Conservation (phyloP, 192 early-diverging fungal species). For the Gonapodya sp. region DNA sequence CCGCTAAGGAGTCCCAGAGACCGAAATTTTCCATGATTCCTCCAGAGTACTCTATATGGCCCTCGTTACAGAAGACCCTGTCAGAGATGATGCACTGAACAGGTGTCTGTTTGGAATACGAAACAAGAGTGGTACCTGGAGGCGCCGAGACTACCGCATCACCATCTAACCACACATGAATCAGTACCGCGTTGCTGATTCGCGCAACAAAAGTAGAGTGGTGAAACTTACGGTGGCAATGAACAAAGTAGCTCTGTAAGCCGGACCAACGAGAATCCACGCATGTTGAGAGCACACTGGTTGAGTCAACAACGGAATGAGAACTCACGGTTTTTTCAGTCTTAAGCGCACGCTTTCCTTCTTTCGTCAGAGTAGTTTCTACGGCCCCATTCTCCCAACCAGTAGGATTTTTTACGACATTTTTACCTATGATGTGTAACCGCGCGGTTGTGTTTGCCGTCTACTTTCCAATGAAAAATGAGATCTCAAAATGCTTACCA, state of each 20-base stretch:
- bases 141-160: slow-evolving; percentile 1
- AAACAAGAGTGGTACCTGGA: background rate
- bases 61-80: slow-evolving; percentile 2
- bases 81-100: background rate
- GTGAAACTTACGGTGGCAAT: background rate
- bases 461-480: no score
- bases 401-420: background rate
- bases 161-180: no score
- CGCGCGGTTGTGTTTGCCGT: background rate
- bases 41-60: slow-evolving; percentile 6
- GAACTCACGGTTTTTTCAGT: background rate
- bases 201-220: background rate
- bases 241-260: background rate
- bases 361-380: background rate
- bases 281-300: background rate
- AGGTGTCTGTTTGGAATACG: background rate
- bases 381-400: slow-evolving; percentile 5
- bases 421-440: background rate
- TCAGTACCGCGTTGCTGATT: background rate
- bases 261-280: background rate
- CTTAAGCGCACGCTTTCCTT: background rate
- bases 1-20: background rate
- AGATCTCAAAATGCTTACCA: background rate
- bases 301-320: background rate
- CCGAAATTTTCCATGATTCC: slow-evolving; percentile 5